Percentiles rank a stretch among this genome's conserved stretches.
These are phyloP conservation scores for Cladosporium oxysporum DNA, from an alignment of 2,329 filamentous ascomycete genomes.

Conservation along the genomic window DNA sequence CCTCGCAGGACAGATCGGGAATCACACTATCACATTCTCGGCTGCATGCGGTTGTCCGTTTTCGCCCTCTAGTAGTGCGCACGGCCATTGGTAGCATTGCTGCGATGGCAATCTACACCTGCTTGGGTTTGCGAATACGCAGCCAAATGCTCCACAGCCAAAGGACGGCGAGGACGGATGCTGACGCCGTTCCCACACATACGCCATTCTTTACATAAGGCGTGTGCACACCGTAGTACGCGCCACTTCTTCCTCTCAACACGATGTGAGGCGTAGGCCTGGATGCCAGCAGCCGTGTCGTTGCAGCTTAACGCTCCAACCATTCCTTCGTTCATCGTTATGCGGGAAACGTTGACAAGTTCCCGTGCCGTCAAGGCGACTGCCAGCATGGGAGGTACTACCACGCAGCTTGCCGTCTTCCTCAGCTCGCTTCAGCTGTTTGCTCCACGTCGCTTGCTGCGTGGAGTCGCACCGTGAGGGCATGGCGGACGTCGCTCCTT, in stretches of 20 bases:
- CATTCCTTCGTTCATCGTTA: conserved; percentile 3
- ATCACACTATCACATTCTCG: neutral
- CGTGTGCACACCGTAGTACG: neutral
- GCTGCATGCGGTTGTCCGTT: neutral
- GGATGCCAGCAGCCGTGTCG: conserved; percentile 10
- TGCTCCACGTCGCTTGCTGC: neutral
- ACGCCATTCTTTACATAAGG: conserved; percentile 2
- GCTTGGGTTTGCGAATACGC: neutral
- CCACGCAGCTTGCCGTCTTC: neutral
- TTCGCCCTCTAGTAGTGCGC: neutral
- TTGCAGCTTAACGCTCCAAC: neutral
- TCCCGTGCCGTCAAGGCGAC: conserved; percentile 7
- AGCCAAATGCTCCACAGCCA: neutral
- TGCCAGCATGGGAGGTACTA: neutral
- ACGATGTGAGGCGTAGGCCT: neutral
- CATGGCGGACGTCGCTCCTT: neutral
- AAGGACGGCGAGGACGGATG: neutral
- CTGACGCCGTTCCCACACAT: neutral
- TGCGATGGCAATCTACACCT: neutral
- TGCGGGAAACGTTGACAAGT: conserved; percentile 3
- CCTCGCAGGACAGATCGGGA: neutral
- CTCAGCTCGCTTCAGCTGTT: neutral
- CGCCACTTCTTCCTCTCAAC: conserved; percentile 9
- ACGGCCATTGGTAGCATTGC: neutral
- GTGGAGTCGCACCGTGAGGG: neutral